Base-by-base conservation (phyloP, 108 stramenopile genomes). In the Fragilaria crotonensis region DNA sequence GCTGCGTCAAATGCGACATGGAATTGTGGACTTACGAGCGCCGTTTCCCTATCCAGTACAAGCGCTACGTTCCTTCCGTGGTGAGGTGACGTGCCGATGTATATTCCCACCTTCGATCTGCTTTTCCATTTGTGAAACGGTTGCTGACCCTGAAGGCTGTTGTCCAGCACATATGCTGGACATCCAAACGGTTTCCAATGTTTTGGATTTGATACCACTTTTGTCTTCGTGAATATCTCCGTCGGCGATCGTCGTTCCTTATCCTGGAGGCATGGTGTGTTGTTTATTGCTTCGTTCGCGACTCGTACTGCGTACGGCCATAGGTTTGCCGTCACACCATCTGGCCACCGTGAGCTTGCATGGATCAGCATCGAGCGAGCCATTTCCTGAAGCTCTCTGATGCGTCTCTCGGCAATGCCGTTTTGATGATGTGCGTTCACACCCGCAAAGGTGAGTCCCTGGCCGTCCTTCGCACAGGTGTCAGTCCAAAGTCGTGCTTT, bases 381-480 rank as follows among this genome's bases (percentile, higher is more conserved):
- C 18, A 36, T n/a, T 0, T 68, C 63, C 26, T 78, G 78, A 0
- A 80, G 57, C 11, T 32, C 11, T 29, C 63, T 45, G 54, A 75
- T 84, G 2, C 54, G 50, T 9, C 51, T 26, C 67, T 84, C 78
- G 9, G 76, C 67, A 0, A 62, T 64, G 21, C 83, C 83, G 23
- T 80, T 80, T 29, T 67, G 67, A 46, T 69, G 66, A 54, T 84
- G 78, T 22, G 76, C 73, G 1, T 69, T 66, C 1, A 80, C 73
- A n/a, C n/a, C n/a, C n/a, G n/a, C n/a, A n/a, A n/a, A n/a, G n/a
- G n/a, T n/a, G n/a, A n/a, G n/a, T n/a, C 1, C 72, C 78, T 33
- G 72, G 17, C 41, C 41, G 9, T 17, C 14, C 9, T 17, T 44
- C 14, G 9, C 14, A 44, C 41, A 44, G 41, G 14, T 44, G 9